Evolutionary conservation across 768 basidiomycete species (phyloP).

Genomic region (Boletales sp.): DNA sequence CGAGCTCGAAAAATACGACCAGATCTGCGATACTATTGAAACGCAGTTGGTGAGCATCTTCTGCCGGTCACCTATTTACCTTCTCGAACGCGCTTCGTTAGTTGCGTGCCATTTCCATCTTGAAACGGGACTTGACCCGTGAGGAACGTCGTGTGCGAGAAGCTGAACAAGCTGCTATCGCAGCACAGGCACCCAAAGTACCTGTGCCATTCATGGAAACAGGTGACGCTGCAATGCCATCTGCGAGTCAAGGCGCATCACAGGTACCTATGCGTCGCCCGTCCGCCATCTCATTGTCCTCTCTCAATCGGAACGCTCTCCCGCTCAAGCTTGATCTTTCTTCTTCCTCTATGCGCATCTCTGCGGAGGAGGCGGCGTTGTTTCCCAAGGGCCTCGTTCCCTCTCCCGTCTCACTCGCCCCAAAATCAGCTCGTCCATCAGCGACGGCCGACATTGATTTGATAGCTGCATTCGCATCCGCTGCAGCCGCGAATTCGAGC

Average conservation of each 20-base stretch:
- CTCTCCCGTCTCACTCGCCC: slow-evolving; percentile 80
- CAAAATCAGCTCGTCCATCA: slow-evolving; percentile 67
- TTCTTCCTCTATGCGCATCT: slow-evolving; percentile 58
- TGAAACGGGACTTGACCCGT: slow-evolving; percentile 65
- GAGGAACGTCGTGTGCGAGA: slow-evolving; percentile 54
- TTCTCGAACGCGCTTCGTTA: slow-evolving; percentile 26
- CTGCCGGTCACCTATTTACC: neutral
- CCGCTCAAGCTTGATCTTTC: slow-evolving; percentile 82
- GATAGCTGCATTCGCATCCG: slow-evolving; percentile 57
- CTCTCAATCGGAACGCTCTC: slow-evolving; percentile 66
- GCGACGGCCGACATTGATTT: slow-evolving; percentile 58
- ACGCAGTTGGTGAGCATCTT: slow-evolving; percentile 55
- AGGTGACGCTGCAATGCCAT: slow-evolving; percentile 17
- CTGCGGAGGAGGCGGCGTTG: slow-evolving; percentile 58
- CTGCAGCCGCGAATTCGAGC: slow-evolving; percentile 33
- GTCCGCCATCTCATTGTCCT: slow-evolving; percentile 78
- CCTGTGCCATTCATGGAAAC: slow-evolving; percentile 20
- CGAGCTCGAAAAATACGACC: slow-evolving; percentile 77
- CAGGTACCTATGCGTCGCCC: slow-evolving; percentile 50
- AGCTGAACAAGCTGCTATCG: slow-evolving; percentile 42
- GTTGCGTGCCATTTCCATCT: slow-evolving; percentile 67
- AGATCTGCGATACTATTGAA: slow-evolving; percentile 75
- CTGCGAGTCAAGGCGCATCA: slow-evolving; percentile 33
- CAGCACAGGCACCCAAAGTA: slow-evolving; percentile 25
- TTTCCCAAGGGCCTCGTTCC: slow-evolving; percentile 57